Conservation (phyloP, 2,329 filamentous ascomycete species). For the Fusarium chaquense region DNA sequence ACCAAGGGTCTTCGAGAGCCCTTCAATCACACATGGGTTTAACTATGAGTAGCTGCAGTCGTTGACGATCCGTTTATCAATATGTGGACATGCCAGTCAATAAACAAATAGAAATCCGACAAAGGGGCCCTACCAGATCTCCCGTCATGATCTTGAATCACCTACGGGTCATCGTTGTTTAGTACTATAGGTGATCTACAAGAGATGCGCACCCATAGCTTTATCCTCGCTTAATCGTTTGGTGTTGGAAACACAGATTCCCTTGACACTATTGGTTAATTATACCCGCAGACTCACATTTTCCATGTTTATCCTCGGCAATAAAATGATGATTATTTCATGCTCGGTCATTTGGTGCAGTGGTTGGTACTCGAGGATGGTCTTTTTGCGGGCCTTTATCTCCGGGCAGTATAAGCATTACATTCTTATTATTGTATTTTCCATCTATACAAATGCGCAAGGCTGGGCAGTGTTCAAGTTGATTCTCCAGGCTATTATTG, state of each 20-base stretch:
- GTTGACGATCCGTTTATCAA: slow-evolving; percentile 9
- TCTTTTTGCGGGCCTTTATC: slow-evolving; percentile 21
- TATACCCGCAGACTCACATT: not conserved
- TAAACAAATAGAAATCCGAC: not conserved
- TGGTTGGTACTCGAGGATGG: not conserved
- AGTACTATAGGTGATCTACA: slow-evolving; percentile 10
- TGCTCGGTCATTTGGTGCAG: slow-evolving; percentile 3
- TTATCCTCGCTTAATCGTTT: slow-evolving; percentile 7
- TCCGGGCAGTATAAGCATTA: slow-evolving; percentile 14
- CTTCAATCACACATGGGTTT: slow-evolving; percentile 1
- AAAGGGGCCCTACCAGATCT: slow-evolving; percentile 2
- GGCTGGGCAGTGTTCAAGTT: slow-evolving; percentile 28
- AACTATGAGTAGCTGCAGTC: not conserved
- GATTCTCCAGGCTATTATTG: slow-evolving; percentile 8
- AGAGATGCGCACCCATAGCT: not conserved
- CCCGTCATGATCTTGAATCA: slow-evolving; percentile 5
- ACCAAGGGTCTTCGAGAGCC: slow-evolving; percentile 6
- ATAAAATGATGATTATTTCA: slow-evolving; percentile 5
- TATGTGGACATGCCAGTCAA: slow-evolving; percentile 9
- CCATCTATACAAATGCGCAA: slow-evolving; percentile 7
- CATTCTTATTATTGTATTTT: not conserved
- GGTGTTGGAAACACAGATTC: not conserved
- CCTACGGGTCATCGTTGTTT: not conserved
- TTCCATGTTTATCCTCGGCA: slow-evolving; percentile 2
- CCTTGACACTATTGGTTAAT: slow-evolving; percentile 4